phyloP scores from a whole-genome alignment of 306 rosid species.

The Luffa acutangula region DNA sequence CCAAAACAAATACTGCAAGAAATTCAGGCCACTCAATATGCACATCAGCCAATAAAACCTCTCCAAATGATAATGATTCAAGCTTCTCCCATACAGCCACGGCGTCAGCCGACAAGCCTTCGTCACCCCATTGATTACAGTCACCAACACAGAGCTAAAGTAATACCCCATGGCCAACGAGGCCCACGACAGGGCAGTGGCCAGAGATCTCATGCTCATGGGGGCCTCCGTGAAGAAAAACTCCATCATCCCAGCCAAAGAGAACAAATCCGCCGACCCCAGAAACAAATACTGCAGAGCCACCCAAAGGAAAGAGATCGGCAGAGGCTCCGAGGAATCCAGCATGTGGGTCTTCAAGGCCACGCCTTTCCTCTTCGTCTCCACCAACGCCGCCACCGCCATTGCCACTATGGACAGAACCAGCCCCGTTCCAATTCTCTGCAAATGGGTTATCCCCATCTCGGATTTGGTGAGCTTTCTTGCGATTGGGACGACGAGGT shows the following conservation, averaged over 20 bases:
- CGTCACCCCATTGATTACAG: slow-evolving; percentile 47
- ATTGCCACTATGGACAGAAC: slow-evolving; percentile 56
- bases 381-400: slow-evolving; percentile 78
- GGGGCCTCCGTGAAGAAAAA: slow-evolving; percentile 88
- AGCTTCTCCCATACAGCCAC: slow-evolving; percentile 59
- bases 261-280: slow-evolving; percentile 79
- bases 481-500: slow-evolving; percentile 39
- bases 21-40: slow-evolving; percentile 64
- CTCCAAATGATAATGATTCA: slow-evolving; percentile 60
- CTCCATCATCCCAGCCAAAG: slow-evolving; percentile 77
- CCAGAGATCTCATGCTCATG: slow-evolving; percentile 58
- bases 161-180: slow-evolving; percentile 75
- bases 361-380: slow-evolving; percentile 50
- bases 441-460: slow-evolving; percentile 55
- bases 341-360: slow-evolving; percentile 22
- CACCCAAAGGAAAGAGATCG: slow-evolving; percentile 65
- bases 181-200: slow-evolving; percentile 74
- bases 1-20: slow-evolving; percentile 72
- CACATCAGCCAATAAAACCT: slow-evolving; percentile 88
- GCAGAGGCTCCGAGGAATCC: slow-evolving; percentile 41
- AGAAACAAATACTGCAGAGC: slow-evolving; percentile 62
- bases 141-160: slow-evolving; percentile 58
- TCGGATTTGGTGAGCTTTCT: slow-evolving; percentile 52
- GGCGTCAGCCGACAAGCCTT: slow-evolving; percentile 24
- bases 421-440: slow-evolving; percentile 65